A percentile compares a stretch with the other conserved stretches of the same genome.
Evolutionary conservation across 306 rosid species (phyloP).

Genomic region (Medicago arabica): DNA sequence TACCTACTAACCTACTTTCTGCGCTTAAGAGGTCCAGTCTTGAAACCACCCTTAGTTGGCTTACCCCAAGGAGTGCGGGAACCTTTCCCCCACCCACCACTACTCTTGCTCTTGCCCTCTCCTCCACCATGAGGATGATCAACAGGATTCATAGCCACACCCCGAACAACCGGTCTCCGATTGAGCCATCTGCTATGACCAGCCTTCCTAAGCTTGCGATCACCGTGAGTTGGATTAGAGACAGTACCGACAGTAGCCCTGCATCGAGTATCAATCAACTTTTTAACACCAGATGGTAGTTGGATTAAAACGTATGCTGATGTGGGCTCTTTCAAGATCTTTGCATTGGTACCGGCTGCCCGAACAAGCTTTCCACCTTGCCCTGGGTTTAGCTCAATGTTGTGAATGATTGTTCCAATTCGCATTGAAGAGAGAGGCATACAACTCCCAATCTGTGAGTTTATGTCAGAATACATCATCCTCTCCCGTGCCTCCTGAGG

Average conservation of each 20-base stretch:
- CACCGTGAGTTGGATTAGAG: slow-evolving; percentile 79
- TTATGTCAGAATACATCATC: slow-evolving; percentile 71
- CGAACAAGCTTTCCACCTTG: slow-evolving; percentile 94
- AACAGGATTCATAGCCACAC: slow-evolving; percentile 89
- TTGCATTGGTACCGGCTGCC: slow-evolving; percentile 82
- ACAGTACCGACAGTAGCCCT: slow-evolving; percentile 80
- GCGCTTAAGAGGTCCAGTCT: slow-evolving; percentile 78
- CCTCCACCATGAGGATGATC: slow-evolving; percentile 97
- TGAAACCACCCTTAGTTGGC: slow-evolving; percentile 80
- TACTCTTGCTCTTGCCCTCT: slow-evolving; percentile 81
- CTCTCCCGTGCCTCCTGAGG: slow-evolving; percentile 51
- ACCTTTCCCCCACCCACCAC: slow-evolving; percentile 60
- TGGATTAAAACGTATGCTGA: slow-evolving; percentile 60
- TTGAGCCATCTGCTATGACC: slow-evolving; percentile 88
- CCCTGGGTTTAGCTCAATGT: slow-evolving; percentile 74
- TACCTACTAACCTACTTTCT: slow-evolving; percentile 49
- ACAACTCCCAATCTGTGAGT: slow-evolving; percentile 82
- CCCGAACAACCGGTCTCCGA: slow-evolving; percentile 74
- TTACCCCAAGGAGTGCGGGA: slow-evolving; percentile 88
- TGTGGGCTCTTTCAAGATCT: slow-evolving; percentile 82
- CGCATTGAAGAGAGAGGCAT: slow-evolving; percentile 85
- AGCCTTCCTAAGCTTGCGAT: slow-evolving; percentile 75
- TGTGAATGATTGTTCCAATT: slow-evolving; percentile 89
- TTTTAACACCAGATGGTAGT: slow-evolving; percentile 75
- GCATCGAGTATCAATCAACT: slow-evolving; percentile 72